Evolutionary conservation across 208 protist species (phyloP), one percentile per base, ranked within the genome.

Genomic region (Zelonia costaricensis): DNA sequence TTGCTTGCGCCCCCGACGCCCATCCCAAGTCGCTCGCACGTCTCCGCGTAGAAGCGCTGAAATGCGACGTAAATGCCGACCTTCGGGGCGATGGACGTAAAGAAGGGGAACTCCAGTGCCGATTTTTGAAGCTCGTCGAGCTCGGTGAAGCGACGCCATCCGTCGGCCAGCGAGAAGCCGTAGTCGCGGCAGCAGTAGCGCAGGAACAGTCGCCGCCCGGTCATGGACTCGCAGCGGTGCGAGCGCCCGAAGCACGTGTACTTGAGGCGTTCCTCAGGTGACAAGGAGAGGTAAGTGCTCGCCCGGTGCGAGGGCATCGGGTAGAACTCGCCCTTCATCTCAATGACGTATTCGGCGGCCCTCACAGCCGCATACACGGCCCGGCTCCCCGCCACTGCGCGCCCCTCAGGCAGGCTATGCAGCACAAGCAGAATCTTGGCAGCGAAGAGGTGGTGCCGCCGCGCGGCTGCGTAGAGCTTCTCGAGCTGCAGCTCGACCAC

Each of bases 41-140:
- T 82, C 12, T 70, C 78, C 9, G 16, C 9, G 56, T 91, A 90
- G 72, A 92, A 95, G 12, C 69, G 62, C 5, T 62, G 69, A 56
- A 88, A 95, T 1, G 86, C 70, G 7, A 69, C 49, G 3, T 22
- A n/a, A 4, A 16, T 45, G 8, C 60, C 48, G 9, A 25, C 36
- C 28, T 44, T 33, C 1, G 81, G 61, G 42, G 78, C 57, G 45
- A 95, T 90, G 23, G 82, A 68, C 12, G 73, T 40, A 43, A 82
- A 88, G 46, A 95, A 95, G 28, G 84, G 87, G 56, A 93, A 95
- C 35, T 84, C 76, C 60, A 95, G 44, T 27, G 90, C 90, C 1
- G 84, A 80, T 35, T 76, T 74, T 64, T 95, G 86, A 46, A 88
- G 58, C 20, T 95, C 86, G 7, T 66, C 78, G 1, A 95, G 78